Evolutionary conservation across 2,329 filamentous ascomycete genomes (phyloP), one percentile per base, ranked within the genome.

Genomic region (Ascochyta koolunga): DNA sequence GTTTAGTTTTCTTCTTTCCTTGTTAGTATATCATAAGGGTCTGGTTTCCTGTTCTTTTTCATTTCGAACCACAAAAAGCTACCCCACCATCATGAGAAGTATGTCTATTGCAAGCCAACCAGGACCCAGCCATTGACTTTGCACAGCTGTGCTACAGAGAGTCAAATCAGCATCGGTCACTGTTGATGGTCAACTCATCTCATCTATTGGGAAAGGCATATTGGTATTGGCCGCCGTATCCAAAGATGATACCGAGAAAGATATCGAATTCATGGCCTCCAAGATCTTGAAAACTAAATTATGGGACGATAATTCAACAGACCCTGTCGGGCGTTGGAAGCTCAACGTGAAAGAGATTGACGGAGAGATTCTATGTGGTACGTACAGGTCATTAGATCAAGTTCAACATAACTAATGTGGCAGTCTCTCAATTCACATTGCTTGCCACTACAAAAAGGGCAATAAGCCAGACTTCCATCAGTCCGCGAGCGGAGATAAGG

Each of bases 371-470:
- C 85, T 99, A n/a, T 98, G 93, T 74, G 93, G 92, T 96, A 82
- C 58, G 83, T 29, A 16, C 15, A 21, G 5, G n/a, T 9, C 8
- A 9, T 19, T 21, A 8, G 4, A 22, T 9, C 1, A n/a, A 4
- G 5, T 8, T 24, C 27, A 21, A 19, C 15, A 9, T n/a, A 7
- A 29, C 45, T 54, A 33, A 54, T 31, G 15, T 29, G 5, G 7
- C 40, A 96, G 93, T 99, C 39, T 98, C 95, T 13, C 95, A 99
- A 77, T 99, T 99, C 72, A 99, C 95, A 2, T 84, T 99, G 9
- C 83, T 96, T 43, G 96, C 92, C 40, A 89, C 88, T 39, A 93
- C 93, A n/a, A 96, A 71, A 98, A 98, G 76, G 93, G 93, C 59
- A 93, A 87, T 71, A 98, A 96, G 75, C 96, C 95, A 29, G 90